Percentiles rank a stretch among this genome's conserved stretches.
Evolutionary conservation across 805 yeast species (phyloP).

Genomic region (Sugiyamaella qingdaonensis): DNA sequence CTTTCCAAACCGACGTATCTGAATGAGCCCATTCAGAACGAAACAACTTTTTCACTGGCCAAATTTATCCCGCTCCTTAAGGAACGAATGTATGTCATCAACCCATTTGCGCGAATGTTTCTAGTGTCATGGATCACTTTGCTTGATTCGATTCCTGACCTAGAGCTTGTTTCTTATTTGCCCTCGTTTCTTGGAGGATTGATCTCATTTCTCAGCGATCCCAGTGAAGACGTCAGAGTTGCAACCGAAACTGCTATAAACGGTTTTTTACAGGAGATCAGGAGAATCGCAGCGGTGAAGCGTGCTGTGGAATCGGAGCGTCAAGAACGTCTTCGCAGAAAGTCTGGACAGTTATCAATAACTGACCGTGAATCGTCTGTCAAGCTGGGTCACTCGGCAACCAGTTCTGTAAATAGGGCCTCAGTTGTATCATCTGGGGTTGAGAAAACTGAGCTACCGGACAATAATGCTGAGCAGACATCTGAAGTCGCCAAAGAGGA

Average conservation of each 20-base stretch:
- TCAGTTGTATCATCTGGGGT: not conserved
- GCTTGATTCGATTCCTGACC: constrained; percentile 87
- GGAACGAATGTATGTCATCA: constrained; percentile 87
- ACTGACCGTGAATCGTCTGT: not conserved
- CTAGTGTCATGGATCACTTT: constrained; percentile 90
- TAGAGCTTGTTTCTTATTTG: constrained; percentile 78
- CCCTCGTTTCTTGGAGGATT: constrained; percentile 88
- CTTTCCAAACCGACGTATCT: constrained; percentile 28
- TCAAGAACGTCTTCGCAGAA: constrained; percentile 1
- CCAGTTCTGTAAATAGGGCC: not conserved
- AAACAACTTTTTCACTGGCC: constrained; percentile 74
- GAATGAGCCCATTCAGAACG: constrained; percentile 39
- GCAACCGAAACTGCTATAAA: constrained; percentile 78
- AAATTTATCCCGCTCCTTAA: constrained; percentile 87
- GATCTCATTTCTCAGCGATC: constrained; percentile 70
- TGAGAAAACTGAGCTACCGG: not conserved
- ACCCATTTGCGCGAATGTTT: constrained; percentile 89
- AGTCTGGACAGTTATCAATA: not conserved
- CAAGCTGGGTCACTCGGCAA: not conserved
- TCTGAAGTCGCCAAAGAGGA: not conserved
- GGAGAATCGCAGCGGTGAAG: constrained; percentile 67
- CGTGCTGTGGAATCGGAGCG: constrained; percentile 27
- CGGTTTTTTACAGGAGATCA: constrained; percentile 73
- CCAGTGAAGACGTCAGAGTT: constrained; percentile 81
- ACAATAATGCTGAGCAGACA: not conserved